phyloP scores from a whole-genome alignment of 257 asterid species.

The Salvia hispanica region DNA sequence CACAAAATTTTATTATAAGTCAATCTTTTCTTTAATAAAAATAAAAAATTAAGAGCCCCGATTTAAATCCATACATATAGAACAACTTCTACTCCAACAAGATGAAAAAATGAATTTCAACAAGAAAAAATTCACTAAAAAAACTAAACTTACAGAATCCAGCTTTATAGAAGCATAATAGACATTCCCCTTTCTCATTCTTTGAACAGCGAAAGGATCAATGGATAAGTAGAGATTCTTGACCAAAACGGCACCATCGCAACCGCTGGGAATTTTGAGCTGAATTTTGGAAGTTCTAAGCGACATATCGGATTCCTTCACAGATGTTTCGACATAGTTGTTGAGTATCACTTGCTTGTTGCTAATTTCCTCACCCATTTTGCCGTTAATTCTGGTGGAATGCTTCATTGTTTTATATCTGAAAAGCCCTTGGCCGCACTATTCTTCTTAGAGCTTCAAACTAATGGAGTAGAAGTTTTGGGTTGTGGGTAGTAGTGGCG shows the following conservation, averaged over 20 bases:
- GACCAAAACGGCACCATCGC: constrained; percentile 27
- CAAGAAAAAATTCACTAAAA: background rate
- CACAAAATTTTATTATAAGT: too few relatives aligned
- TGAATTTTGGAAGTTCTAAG: background rate
- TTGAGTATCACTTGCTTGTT: constrained; percentile 7
- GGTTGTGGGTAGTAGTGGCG: too few relatives aligned
- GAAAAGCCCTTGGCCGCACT: too few relatives aligned
- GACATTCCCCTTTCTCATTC: constrained; percentile 20
- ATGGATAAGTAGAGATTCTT: constrained; percentile 33
- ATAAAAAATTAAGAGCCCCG: too few relatives aligned
- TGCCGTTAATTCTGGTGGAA: background rate
- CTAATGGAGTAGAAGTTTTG: too few relatives aligned
- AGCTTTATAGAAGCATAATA: constrained; percentile 2
- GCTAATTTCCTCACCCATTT: background rate
- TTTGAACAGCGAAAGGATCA: constrained; percentile 34
- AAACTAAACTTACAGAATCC: constrained; percentile 9
- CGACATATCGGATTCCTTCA: constrained; percentile 6
- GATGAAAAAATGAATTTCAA: background rate
- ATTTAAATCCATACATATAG: too few relatives aligned
- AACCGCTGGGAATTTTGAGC: background rate
- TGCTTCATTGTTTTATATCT: too few relatives aligned
- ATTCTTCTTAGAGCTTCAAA: too few relatives aligned
- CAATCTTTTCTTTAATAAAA: too few relatives aligned
- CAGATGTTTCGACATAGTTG: background rate
- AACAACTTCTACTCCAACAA: too few relatives aligned